Base-by-base conservation (phyloP, 2,329 filamentous ascomycete species). In the Pseudogymnoascus sp. region DNA sequence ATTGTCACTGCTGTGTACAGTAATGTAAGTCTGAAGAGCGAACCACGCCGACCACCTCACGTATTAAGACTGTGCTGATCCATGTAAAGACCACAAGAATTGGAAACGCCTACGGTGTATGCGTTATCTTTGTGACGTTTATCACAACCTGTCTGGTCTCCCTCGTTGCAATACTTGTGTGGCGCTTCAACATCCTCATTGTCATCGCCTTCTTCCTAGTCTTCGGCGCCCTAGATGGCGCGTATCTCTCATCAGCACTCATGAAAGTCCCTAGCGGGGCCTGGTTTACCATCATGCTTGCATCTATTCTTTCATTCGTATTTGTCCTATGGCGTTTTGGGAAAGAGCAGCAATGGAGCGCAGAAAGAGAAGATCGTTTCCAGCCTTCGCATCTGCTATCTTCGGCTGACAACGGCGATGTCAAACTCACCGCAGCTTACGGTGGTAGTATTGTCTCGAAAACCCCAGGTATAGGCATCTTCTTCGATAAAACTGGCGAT, bases 241-340 rank as follows among this genome's bases (percentile, higher is more conserved):
- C 87, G 0, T 93, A 87, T 71, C 79, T 93, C 3, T 88, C 87
- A 0, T 85, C 89, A 0, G 83, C 87, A 0, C 78, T 92, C 0
- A 86, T 80, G 60, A 93, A 93, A 72, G 86, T 93, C 0, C 89
- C 90, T 0, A 80, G 87, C 8, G 90, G 90, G 1, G 90, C 88
- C 1, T 93, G 90, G 90, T 90, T 93, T 71, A 92, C 90, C 0
- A 77, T 92, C 1, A 79, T 85, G 0, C 79, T 93, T 4, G 81
- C 88, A 0, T 77, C 79, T 2, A 76, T 89, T 7, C 80, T 93
- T 1, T 82, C 86, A 0, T 77, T 75, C 48, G 75, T 92, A 48
- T 89, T 93, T 71, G 79, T 91, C 1, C 80, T 92, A 10, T 93
- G 90, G 90, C 83, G 90, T 34, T 93, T 86, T 69, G 90, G 90